A percentile compares a stretch with the other conserved stretches of the same genome.
These are phyloP conservation scores for Pogostemon cablin DNA, from an alignment of 257 asterid genomes.

Conservation along the genomic window DNA sequence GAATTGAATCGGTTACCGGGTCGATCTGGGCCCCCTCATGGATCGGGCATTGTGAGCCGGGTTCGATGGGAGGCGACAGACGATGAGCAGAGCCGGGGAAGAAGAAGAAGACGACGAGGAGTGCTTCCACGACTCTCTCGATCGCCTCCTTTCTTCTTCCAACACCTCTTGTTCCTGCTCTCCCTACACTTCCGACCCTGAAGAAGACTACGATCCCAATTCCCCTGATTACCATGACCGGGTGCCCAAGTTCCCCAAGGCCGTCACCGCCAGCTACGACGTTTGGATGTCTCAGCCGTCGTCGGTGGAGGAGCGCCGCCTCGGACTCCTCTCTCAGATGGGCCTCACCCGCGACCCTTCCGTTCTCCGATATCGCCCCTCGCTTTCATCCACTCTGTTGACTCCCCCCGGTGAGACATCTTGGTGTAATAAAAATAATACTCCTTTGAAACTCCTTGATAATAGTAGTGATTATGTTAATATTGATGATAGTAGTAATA, in stretches of 20 bases:
- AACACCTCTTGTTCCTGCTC: conserved; percentile 81
- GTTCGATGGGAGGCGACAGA: conserved; percentile 45
- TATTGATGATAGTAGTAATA: conserved; percentile 28
- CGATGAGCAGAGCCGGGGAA: conserved; percentile 72
- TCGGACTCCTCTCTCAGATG: conserved; percentile 68
- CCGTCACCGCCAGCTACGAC: conserved; percentile 64
- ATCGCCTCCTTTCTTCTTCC: conserved; percentile 73
- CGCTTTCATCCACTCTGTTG: conserved; percentile 46
- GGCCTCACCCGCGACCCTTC: conserved; percentile 81
- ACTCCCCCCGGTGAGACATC: conserved; percentile 26
- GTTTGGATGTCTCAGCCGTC: conserved; percentile 91
- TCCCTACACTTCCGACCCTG: conserved; percentile 58
- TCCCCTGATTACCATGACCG: conserved; percentile 36
- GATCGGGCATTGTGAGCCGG: conserved; percentile 51
- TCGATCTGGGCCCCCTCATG: conserved; percentile 41
- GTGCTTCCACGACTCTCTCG: conserved; percentile 74
- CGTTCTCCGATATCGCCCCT: conserved; percentile 61
- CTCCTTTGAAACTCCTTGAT: conserved; percentile 13
- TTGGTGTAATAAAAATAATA: conserved; percentile 7
- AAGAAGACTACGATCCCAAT: conserved; percentile 46
- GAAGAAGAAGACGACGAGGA: conserved; percentile 64
- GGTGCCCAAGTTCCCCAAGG: conserved; percentile 58
- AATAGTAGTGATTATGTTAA: conserved; percentile 26
- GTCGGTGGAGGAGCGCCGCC: conserved; percentile 88
- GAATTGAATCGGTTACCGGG: conserved; percentile 26